These are phyloP conservation scores for Penicillium hordei DNA, from an alignment of 2,329 filamentous ascomycete species.

Conservation along the genomic window DNA sequence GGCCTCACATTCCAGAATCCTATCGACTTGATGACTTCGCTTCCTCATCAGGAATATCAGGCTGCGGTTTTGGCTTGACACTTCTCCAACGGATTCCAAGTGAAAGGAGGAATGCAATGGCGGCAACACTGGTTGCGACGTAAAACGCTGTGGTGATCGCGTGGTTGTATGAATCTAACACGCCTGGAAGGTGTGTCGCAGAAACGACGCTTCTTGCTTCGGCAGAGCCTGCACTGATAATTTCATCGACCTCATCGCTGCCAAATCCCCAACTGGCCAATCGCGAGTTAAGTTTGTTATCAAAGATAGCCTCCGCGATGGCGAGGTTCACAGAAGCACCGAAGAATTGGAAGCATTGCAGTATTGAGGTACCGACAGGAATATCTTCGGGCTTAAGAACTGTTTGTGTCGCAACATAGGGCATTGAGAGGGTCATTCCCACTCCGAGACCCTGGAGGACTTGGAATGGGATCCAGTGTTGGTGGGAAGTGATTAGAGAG, in stretches of 20 bases:
- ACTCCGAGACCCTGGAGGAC: conserved; percentile 14
- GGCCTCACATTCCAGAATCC: no score
- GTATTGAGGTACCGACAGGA: neutral
- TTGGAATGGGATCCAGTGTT: conserved; percentile 12
- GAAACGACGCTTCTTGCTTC: neutral
- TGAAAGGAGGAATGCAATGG: neutral
- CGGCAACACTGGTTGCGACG: neutral
- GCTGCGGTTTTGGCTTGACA: neutral
- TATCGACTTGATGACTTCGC: neutral
- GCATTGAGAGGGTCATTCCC: conserved; percentile 12
- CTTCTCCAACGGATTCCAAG: neutral
- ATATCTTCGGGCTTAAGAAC: neutral
- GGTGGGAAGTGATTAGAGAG: neutral
- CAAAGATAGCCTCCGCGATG: neutral
- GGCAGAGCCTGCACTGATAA: neutral
- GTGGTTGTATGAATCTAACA: neutral
- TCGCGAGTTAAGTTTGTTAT: neutral
- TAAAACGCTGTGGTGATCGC: neutral
- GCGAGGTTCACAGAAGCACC: neutral
- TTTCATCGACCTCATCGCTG: neutral
- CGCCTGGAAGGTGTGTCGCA: neutral
- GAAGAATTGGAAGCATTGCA: neutral
- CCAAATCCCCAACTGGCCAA: neutral
- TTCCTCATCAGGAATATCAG: neutral
- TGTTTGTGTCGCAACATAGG: conserved; percentile 5